These are phyloP conservation scores for Rickenella mellea DNA, from an alignment of 768 basidiomycete species.

Conservation along the genomic window DNA sequence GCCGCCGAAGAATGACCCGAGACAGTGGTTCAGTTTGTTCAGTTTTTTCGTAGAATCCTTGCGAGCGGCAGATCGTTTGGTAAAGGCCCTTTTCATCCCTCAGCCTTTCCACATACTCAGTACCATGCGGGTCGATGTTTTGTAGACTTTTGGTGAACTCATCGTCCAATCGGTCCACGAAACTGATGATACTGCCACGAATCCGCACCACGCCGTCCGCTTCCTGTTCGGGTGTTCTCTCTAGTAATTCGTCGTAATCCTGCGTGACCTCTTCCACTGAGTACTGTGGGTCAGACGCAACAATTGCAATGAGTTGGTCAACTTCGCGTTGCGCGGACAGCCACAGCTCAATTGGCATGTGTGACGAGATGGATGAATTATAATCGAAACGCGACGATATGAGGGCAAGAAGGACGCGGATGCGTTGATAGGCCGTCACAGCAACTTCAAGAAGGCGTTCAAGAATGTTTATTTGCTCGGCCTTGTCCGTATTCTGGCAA, in stretches of 20 bases:
- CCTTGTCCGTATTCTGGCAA: conserved; percentile 85
- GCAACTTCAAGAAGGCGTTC: conserved; percentile 82
- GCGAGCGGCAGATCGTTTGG: conserved; percentile 85
- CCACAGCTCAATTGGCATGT: conserved; percentile 95
- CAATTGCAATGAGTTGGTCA: conserved; percentile 75
- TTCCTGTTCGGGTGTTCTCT: conserved; percentile 70
- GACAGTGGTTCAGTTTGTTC: conserved; percentile 69
- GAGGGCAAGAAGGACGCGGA: conserved; percentile 88
- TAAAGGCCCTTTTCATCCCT: conserved; percentile 95
- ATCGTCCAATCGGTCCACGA: conserved; percentile 93
- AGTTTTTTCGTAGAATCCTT: conserved; percentile 83
- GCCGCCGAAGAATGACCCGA: conserved; percentile 85
- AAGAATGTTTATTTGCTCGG: conserved; percentile 87
- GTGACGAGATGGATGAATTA: conserved; percentile 73
- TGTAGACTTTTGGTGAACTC: conserved; percentile 97
- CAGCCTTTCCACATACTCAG: conserved; percentile 95
- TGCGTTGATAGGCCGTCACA: conserved; percentile 81
- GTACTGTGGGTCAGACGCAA: conserved; percentile 64
- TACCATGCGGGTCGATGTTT: conserved; percentile 97
- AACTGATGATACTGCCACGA: conserved; percentile 92
- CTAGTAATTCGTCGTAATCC: conserved; percentile 86
- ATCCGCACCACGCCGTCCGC: conserved; percentile 71
- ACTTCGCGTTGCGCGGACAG: conserved; percentile 77
- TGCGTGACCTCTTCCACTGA: conserved; percentile 78
- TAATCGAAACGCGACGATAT: conserved; percentile 96